Evolutionary conservation across 1,139 yeast species (phyloP).

Genomic region (Pichia sp.): DNA sequence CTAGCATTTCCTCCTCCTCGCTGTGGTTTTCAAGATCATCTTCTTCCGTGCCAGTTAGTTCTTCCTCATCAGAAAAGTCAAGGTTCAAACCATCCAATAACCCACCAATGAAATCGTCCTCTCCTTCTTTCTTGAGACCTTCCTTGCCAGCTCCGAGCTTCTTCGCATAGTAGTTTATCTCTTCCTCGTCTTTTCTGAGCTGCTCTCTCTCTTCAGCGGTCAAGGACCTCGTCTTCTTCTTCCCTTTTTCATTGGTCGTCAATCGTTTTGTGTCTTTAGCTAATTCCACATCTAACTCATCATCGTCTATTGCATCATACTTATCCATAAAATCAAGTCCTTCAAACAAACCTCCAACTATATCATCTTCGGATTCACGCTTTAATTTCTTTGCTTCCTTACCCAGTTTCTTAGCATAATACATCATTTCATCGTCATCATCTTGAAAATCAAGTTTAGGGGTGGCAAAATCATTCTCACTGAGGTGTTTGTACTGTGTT

Average conservation of each 20-base stretch:
- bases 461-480: too few species aligned
- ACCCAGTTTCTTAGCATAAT: slow-evolving; percentile 70
- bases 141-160: slow-evolving; percentile 47
- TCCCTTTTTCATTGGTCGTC: not conserved
- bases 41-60: not conserved
- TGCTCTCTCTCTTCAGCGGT: not conserved
- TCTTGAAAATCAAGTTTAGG: slow-evolving; percentile 27
- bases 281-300: slow-evolving; percentile 2
- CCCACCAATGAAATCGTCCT: slow-evolving; percentile 27
- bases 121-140: slow-evolving; percentile 19
- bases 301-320: slow-evolving; percentile 6
- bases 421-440: slow-evolving; percentile 76
- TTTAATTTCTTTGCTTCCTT: slow-evolving; percentile 18
- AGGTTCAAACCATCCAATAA: slow-evolving; percentile 43
- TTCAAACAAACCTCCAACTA: slow-evolving; percentile 31
- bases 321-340: slow-evolving; percentile 39
- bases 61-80: slow-evolving; percentile 11
- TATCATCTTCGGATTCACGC: slow-evolving; percentile 24
- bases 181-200: slow-evolving; percentile 58
- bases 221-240: not conserved
- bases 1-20: not conserved
- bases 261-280: not conserved
- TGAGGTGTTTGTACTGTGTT: too few species aligned
- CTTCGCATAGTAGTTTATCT: slow-evolving; percentile 77
- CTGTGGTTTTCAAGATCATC: not conserved